Percentiles rank a stretch among this genome's conserved stretches.
These are phyloP conservation scores for Sophora flavescens DNA, from an alignment of 306 rosid genomes.

Conservation along the genomic window DNA sequence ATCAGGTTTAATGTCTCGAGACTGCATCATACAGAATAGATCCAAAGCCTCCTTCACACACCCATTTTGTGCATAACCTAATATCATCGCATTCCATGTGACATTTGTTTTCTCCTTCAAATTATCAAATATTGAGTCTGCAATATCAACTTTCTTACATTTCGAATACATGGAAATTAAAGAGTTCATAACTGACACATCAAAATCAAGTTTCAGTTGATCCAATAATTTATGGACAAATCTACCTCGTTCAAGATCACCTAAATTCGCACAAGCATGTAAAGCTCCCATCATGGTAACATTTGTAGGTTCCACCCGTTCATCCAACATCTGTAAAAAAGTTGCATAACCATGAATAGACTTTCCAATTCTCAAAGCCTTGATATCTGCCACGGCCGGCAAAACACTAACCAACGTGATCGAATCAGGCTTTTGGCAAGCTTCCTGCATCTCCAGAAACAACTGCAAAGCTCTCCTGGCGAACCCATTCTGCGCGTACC, in stretches of 20 bases:
- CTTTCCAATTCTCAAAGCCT: conserved; percentile 72
- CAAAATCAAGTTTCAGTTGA: conserved; percentile 56
- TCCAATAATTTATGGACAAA: conserved; percentile 66
- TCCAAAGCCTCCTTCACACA: conserved; percentile 67
- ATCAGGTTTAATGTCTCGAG: conserved; percentile 68
- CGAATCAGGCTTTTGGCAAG: conserved; percentile 72
- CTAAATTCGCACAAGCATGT: conserved; percentile 86
- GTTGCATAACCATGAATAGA: conserved; percentile 68
- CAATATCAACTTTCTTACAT: conserved; percentile 79
- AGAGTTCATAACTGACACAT: conserved; percentile 79
- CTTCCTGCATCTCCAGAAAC: conserved; percentile 74
- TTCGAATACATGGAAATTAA: conserved; percentile 94
- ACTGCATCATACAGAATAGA: conserved; percentile 72
- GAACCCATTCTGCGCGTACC: conserved; percentile 81
- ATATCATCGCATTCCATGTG: conserved; percentile 93
- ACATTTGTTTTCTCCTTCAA: conserved; percentile 70
- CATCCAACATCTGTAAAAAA: conserved; percentile 75
- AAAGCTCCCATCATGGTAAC: conserved; percentile 81
- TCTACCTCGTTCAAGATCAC: conserved; percentile 71
- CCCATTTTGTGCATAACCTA: conserved; percentile 89
- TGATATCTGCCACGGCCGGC: conserved; percentile 84
- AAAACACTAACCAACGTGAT: conserved; percentile 81
- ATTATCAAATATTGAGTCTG: conserved; percentile 65
- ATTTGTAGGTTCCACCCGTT: conserved; percentile 70
- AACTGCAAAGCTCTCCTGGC: conserved; percentile 63